Evolutionary conservation across 768 basidiomycete genomes (phyloP).

Genomic region (Termitomyces sp.): DNA sequence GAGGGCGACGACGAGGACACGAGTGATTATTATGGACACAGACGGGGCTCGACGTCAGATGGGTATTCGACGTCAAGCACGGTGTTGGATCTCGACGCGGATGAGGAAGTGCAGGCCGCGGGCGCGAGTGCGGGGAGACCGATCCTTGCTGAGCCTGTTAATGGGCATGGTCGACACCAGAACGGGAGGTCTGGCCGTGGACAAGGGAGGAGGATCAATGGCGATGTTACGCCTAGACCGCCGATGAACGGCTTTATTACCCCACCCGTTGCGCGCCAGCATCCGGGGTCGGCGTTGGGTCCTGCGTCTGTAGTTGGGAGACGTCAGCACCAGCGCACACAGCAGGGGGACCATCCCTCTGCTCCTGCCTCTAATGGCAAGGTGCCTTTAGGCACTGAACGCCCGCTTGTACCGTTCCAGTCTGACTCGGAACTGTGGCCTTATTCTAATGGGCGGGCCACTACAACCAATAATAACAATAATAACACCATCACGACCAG

Average conservation of each 20-base stretch:
- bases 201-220: constrained; percentile 28
- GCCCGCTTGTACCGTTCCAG: constrained; percentile 56
- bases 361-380: not conserved
- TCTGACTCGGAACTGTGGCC: constrained; percentile 71
- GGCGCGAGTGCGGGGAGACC: constrained; percentile 31
- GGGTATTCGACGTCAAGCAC: constrained; percentile 42
- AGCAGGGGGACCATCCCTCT: not conserved
- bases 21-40: constrained; percentile 21
- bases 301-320: not conserved
- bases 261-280: constrained; percentile 9
- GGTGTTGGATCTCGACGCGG: constrained; percentile 33
- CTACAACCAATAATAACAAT: constrained; percentile 27
- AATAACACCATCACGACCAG: constrained; percentile 26
- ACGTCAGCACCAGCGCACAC: not conserved
- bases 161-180: constrained; percentile 3
- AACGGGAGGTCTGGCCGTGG: constrained; percentile 12
- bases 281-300: not conserved
- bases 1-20: constrained; percentile 50
- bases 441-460: constrained; percentile 29
- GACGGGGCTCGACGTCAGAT: constrained; percentile 26
- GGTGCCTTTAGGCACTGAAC: constrained; percentile 17
- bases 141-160: constrained; percentile 20
- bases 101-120: constrained; percentile 23
- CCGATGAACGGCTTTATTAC: constrained; percentile 23
- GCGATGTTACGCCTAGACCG: constrained; percentile 67